Evolutionary conservation across 768 basidiomycete species (phyloP).

Genomic region (Galerina marginata): DNA sequence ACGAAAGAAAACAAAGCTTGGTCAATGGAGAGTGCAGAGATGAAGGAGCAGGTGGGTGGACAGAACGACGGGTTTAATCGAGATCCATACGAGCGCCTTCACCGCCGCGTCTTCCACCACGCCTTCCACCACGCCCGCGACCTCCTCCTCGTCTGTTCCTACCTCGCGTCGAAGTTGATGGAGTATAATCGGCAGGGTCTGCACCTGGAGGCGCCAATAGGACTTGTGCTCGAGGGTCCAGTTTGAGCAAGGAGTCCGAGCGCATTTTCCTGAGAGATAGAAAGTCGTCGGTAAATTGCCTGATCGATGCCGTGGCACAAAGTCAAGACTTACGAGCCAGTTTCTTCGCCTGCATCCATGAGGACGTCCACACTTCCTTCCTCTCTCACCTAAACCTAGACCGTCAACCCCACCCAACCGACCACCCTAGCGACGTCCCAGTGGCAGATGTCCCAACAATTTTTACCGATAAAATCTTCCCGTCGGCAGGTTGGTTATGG

Average conservation of each 20-base stretch:
- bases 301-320: not conserved
- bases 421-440: conserved; percentile 57
- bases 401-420: conserved; percentile 61
- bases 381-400: conserved; percentile 55
- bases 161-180: conserved; percentile 32
- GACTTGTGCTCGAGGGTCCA: conserved; percentile 69
- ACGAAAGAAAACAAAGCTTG: conserved; percentile 1
- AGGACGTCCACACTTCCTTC: conserved; percentile 64
- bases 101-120: conserved; percentile 42
- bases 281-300: not conserved
- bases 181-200: conserved; percentile 57
- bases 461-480: conserved; percentile 69
- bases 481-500: conserved; percentile 83
- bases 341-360: conserved; percentile 52
- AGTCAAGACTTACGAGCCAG: conserved; percentile 59
- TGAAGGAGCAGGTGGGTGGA: conserved; percentile 17
- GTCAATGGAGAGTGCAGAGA: conserved; percentile 16
- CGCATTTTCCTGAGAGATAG: conserved; percentile 72
- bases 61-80: conserved; percentile 41
- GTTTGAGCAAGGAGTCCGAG: conserved; percentile 73
- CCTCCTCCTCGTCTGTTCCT: conserved; percentile 32
- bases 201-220: conserved; percentile 72
- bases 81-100: conserved; percentile 56
- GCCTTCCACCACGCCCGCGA: conserved; percentile 40
- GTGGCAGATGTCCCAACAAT: conserved; percentile 61